phyloP scores from a whole-genome alignment of 2,329 filamentous ascomycete genomes.

The Colletotrichum theobromicola region DNA sequence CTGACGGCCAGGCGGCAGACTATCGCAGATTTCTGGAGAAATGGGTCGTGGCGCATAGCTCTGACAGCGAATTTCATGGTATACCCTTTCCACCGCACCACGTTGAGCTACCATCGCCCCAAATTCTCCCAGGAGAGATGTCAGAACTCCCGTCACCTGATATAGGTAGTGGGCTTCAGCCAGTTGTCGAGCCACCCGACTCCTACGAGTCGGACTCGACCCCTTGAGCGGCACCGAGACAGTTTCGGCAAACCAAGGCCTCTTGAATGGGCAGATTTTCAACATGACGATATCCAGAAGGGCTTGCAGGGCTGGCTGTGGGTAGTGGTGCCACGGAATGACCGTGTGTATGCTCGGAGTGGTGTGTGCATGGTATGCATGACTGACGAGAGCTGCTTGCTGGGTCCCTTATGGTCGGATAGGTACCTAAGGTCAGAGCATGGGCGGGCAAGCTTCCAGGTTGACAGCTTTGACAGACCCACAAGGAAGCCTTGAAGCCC shows the following conservation, averaged over 20 bases:
- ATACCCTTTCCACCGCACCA: conserved; percentile 50
- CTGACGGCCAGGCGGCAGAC: conserved; percentile 32
- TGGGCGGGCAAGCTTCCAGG: not conserved
- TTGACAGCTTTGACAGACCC: conserved; percentile 10
- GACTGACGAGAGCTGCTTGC: not conserved
- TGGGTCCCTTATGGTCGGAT: not conserved
- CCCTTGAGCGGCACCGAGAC: not conserved
- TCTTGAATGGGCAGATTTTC: not conserved
- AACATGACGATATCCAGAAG: not conserved
- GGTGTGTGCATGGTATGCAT: not conserved
- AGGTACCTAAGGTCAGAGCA: not conserved
- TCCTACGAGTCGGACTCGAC: conserved; percentile 16
- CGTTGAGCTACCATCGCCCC: conserved; percentile 52
- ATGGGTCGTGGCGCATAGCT: conserved; percentile 51
- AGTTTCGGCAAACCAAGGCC: not conserved
- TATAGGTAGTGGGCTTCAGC: conserved; percentile 27
- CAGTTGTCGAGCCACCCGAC: conserved; percentile 33
- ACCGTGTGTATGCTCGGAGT: not conserved
- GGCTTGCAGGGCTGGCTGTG: not conserved
- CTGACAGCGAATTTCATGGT: conserved; percentile 51
- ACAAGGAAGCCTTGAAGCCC: not conserved
- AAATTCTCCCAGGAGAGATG: conserved; percentile 39
- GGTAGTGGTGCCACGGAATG: conserved; percentile 1
- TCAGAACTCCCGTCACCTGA: conserved; percentile 23
- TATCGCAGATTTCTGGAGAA: conserved; percentile 51